Conservation (phyloP, 257 asterid genomes). For the Echites panduratus region DNA sequence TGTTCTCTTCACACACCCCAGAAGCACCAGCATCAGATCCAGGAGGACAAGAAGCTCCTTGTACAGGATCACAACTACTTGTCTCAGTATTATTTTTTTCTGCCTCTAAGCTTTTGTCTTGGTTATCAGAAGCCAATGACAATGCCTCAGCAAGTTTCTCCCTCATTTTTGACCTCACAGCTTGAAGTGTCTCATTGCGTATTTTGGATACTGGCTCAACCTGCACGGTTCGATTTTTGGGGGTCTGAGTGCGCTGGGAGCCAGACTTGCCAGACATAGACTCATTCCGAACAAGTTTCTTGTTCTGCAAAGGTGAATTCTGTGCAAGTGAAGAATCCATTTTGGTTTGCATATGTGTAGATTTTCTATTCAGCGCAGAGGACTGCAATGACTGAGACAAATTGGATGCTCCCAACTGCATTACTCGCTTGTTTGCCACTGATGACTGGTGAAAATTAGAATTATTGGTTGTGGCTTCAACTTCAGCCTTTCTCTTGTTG, state of each 20-base stretch:
- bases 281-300: conserved; percentile 55
- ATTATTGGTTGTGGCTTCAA: conserved; percentile 26
- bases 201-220: conserved; percentile 48
- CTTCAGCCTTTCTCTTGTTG: conserved; percentile 72
- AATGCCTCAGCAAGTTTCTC: conserved; percentile 78
- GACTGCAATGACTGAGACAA: conserved; percentile 32
- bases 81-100: conserved; percentile 27
- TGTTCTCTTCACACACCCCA: conserved; percentile 20
- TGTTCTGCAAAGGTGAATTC: conserved; percentile 29
- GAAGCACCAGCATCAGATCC: conserved; percentile 23
- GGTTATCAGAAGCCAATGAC: conserved; percentile 44
- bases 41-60: conserved; percentile 30
- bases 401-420: conserved; percentile 30
- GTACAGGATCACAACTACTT: conserved; percentile 12
- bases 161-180: conserved; percentile 90
- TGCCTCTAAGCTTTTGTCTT: conserved; percentile 28
- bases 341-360: conserved; percentile 37
- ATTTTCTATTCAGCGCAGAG: conserved; percentile 29
- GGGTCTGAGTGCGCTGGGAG: conserved; percentile 54
- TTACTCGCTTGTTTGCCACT: conserved; percentile 48
- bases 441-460: conserved; percentile 35
- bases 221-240: conserved; percentile 49
- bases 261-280: conserved; percentile 48
- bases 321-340: conserved; percentile 30
- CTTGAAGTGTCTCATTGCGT: conserved; percentile 51